phyloP scores from a whole-genome alignment of 2,329 filamentous ascomycete species.

The Talaromyces marneffei region DNA sequence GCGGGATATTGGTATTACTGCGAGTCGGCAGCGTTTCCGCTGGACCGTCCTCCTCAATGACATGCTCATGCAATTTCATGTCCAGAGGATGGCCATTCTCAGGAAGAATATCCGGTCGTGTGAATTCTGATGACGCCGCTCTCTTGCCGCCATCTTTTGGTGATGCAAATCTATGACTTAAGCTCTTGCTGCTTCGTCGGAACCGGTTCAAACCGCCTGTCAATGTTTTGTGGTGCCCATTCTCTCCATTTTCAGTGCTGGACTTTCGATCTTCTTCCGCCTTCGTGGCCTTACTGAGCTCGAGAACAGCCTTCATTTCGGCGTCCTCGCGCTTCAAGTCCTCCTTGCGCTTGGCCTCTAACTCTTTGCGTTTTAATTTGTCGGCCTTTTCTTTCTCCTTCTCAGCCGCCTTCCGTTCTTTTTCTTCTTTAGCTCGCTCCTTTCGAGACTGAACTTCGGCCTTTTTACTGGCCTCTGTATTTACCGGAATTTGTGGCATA shows the following conservation, averaged over 20 bases:
- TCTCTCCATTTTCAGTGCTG: slow-evolving; percentile 11
- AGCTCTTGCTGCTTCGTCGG: slow-evolving; percentile 67
- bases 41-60: slow-evolving; percentile 14
- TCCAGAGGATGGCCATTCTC: slow-evolving; percentile 7
- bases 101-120: slow-evolving; percentile 7
- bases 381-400: slow-evolving; percentile 50
- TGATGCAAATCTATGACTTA: slow-evolving; percentile 61
- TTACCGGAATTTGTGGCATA: slow-evolving; percentile 25
- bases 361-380: slow-evolving; percentile 50
- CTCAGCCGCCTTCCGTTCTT: slow-evolving; percentile 49
- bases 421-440: slow-evolving; percentile 54
- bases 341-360: slow-evolving; percentile 48
- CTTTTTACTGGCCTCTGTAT: slow-evolving; percentile 46
- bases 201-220: slow-evolving; percentile 56
- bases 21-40: background rate
- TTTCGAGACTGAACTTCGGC: slow-evolving; percentile 64
- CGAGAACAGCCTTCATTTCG: slow-evolving; percentile 58
- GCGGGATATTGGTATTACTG: background rate
- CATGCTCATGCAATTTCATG: slow-evolving; percentile 13
- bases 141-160: slow-evolving; percentile 34
- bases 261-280: slow-evolving; percentile 45
- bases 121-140: slow-evolving; percentile 21
- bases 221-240: slow-evolving; percentile 26
- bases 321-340: slow-evolving; percentile 52
- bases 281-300: slow-evolving; percentile 60